Evolutionary conservation across 768 basidiomycete genomes (phyloP).

Genomic region (Rhodotorula graminis): DNA sequence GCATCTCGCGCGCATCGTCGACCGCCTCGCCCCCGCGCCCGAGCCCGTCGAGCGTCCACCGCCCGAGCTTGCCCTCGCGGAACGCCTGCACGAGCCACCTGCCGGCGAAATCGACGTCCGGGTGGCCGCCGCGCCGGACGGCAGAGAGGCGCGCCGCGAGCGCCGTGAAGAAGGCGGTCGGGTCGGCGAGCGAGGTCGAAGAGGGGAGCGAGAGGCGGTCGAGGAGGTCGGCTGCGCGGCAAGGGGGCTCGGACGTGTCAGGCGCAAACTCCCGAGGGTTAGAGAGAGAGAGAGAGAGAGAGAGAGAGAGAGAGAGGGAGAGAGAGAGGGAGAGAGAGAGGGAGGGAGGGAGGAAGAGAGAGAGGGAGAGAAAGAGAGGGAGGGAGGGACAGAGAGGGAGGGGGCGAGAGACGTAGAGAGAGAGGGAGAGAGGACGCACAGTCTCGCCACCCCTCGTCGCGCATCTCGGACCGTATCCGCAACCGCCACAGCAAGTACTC

Average conservation of each 20-base stretch:
- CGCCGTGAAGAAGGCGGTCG: slow-evolving; percentile 62
- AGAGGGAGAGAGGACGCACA: slow-evolving; percentile 42
- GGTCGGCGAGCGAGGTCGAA: slow-evolving; percentile 48
- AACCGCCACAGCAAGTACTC: slow-evolving; percentile 49
- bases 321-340: not conserved
- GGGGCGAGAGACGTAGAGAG: no score
- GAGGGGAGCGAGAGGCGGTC: slow-evolving; percentile 21
- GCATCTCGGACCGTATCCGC: slow-evolving; percentile 40
- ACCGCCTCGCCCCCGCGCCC: slow-evolving; percentile 33
- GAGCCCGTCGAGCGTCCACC: slow-evolving; percentile 43
- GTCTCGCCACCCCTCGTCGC: slow-evolving; percentile 41
- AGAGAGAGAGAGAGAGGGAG: no score
- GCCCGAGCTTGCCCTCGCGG: slow-evolving; percentile 53
- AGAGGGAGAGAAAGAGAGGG: no score
- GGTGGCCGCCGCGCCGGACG: slow-evolving; percentile 67
- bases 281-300: not conserved
- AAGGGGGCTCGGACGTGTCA: not conserved
- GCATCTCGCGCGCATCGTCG: slow-evolving; percentile 15
- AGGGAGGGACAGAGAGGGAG: no score
- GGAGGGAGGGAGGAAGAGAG: no score
- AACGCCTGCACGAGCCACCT: slow-evolving; percentile 82
- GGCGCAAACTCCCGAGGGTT: no score
- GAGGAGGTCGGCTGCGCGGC: slow-evolving; percentile 29
- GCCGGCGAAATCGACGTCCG: slow-evolving; percentile 67
- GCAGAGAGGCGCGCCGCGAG: slow-evolving; percentile 76